These are phyloP conservation scores for Harringtonia lauricola DNA, from an alignment of 2,329 filamentous ascomycete species.

Conservation along the genomic window DNA sequence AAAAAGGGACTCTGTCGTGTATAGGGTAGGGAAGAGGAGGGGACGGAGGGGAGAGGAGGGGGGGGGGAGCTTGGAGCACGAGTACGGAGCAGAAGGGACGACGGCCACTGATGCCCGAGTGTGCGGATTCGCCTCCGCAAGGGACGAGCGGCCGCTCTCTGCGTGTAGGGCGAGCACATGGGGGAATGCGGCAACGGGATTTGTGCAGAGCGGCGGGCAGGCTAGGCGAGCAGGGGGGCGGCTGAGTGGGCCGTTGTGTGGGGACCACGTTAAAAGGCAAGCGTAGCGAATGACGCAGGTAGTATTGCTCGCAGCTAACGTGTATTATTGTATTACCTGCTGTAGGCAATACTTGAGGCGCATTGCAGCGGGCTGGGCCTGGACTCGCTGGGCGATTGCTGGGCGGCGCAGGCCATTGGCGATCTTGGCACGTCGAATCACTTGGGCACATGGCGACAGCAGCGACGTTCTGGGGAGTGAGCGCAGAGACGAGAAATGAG, in stretches of 20 bases:
- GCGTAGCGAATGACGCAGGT: too few species aligned
- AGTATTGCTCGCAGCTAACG: neutral
- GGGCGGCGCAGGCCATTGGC: neutral
- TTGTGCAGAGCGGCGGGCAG: constrained; percentile 6
- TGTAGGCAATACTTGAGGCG: too few species aligned
- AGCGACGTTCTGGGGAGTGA: neutral
- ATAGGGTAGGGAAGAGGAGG: too few species aligned
- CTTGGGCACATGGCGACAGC: constrained; percentile 4
- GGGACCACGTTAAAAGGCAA: neutral
- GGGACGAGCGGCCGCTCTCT: constrained; percentile 2
- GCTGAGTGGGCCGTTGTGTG: neutral
- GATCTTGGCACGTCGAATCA: constrained; percentile 6
- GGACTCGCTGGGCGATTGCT: too few species aligned
- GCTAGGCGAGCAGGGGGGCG: neutral
- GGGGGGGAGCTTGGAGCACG: too few species aligned
- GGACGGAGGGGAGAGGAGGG: too few species aligned
- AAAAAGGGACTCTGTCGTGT: too few species aligned
- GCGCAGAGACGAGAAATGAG: too few species aligned
- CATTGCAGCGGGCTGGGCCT: too few species aligned
- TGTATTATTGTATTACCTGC: too few species aligned
- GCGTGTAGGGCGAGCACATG: constrained; percentile 9
- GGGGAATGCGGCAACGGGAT: constrained; percentile 10
- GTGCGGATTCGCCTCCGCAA: neutral
- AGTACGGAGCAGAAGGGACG: too few species aligned
- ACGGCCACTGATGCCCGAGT: too few species aligned